Evolutionary conservation across 331 rosid genomes (phyloP).

Genomic region (Acacia pycnantha): DNA sequence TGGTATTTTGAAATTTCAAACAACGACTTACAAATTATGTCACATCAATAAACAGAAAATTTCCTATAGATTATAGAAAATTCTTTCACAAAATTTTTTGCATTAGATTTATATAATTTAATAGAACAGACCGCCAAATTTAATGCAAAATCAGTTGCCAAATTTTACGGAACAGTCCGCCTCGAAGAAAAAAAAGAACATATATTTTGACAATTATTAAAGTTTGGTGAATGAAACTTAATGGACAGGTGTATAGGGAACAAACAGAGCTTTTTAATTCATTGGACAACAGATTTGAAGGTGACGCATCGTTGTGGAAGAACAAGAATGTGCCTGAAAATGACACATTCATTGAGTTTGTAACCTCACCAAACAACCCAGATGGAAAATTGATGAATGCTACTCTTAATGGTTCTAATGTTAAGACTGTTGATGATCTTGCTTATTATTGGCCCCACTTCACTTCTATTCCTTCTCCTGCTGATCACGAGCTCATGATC

Average conservation of each 20-base stretch:
- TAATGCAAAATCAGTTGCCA: no score
- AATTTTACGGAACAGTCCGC: no score
- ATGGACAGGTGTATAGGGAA: slow-evolving; percentile 32
- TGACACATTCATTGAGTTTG: slow-evolving; percentile 41
- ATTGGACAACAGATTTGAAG: slow-evolving; percentile 34
- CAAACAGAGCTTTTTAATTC: slow-evolving; percentile 49
- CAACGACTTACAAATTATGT: no score
- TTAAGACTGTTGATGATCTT: slow-evolving; percentile 38
- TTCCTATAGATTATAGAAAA: no score
- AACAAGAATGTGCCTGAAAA: slow-evolving; percentile 3
- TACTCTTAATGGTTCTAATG: slow-evolving; percentile 35
- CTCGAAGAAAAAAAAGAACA: no score
- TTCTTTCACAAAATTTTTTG: no score
- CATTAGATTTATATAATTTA: no score
- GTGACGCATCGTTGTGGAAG: slow-evolving; percentile 41
- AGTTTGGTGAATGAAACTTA: no score
- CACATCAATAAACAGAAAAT: no score
- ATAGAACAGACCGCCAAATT: no score
- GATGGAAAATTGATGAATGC: slow-evolving; percentile 45
- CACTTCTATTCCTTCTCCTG: slow-evolving; percentile 51
- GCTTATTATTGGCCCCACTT: slow-evolving; percentile 70
- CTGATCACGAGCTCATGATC: slow-evolving; percentile 48
- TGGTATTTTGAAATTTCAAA: no score
- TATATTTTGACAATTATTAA: no score
- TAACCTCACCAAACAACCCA: slow-evolving; percentile 69